A percentile compares a stretch with the other conserved stretches of the same genome.
These are phyloP conservation scores for Aspergillus ochraceus DNA, from an alignment of 2,329 filamentous ascomycete genomes.

Conservation along the genomic window DNA sequence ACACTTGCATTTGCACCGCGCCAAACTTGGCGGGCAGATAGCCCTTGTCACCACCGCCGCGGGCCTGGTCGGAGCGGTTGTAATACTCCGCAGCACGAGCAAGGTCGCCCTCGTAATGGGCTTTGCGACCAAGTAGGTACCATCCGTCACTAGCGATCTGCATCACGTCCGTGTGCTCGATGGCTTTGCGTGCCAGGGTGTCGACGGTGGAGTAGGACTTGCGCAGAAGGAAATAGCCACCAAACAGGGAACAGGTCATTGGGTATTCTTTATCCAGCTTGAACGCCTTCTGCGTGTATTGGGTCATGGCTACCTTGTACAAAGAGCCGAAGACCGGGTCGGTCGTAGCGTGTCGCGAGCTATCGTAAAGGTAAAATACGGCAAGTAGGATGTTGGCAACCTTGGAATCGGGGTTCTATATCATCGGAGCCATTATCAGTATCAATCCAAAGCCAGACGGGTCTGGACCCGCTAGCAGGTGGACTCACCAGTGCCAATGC, in stretches of 20 bases:
- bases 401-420: conserved; percentile 73
- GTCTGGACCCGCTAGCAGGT: background rate
- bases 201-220: conserved; percentile 82
- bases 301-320: conserved; percentile 91
- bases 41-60: conserved; percentile 86
- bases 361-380: conserved; percentile 84
- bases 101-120: conserved; percentile 77
- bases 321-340: conserved; percentile 80
- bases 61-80: conserved; percentile 82
- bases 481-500: conserved; percentile 69
- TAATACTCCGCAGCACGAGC: conserved; percentile 83
- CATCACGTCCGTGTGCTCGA: conserved; percentile 94
- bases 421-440: conserved; percentile 3
- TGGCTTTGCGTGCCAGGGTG: conserved; percentile 83
- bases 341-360: conserved; percentile 76
- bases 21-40: conserved; percentile 95
- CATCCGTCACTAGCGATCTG: conserved; percentile 96
- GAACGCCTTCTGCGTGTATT: conserved; percentile 91
- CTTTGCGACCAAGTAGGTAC: conserved; percentile 90
- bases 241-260: conserved; percentile 86
- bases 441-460: background rate
- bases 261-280: conserved; percentile 91
- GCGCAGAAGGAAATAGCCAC: conserved; percentile 81
- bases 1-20: conserved; percentile 80
- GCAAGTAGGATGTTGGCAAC: conserved; percentile 87